A percentile compares a stretch with the other conserved stretches of the same genome.
Evolutionary conservation across 169 alveolate species (phyloP).

Genomic region (Eimeria sp.): DNA sequence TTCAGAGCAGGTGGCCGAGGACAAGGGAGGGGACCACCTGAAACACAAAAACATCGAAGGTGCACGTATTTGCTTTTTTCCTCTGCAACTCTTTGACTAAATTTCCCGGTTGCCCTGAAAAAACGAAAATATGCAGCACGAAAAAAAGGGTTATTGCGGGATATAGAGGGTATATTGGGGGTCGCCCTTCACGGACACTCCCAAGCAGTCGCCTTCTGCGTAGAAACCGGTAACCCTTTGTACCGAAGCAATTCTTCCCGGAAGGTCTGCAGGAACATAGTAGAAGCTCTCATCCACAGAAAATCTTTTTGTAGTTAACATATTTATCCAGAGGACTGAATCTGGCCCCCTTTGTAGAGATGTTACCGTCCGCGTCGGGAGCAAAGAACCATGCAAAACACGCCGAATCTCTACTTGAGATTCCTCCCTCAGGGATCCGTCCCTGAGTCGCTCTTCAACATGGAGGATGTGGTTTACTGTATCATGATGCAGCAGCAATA

Average conservation of each 20-base stretch:
- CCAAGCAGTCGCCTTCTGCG: constrained; percentile 49
- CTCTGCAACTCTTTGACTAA: no score
- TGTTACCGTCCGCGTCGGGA: constrained; percentile 48
- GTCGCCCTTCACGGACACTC: constrained; percentile 48
- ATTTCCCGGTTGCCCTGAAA: no score
- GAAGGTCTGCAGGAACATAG: constrained; percentile 68
- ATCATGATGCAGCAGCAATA: constrained; percentile 65
- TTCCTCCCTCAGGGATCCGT: constrained; percentile 47
- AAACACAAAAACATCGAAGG: background rate
- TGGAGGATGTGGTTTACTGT: constrained; percentile 63
- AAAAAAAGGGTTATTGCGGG: background rate
- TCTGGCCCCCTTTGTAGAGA: constrained; percentile 55
- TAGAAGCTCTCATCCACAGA: constrained; percentile 51
- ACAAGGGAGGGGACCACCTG: constrained; percentile 66
- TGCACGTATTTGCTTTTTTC: background rate
- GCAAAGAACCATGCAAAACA: constrained; percentile 56
- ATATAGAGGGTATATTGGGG: no score
- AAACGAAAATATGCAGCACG: background rate
- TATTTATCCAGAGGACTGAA: constrained; percentile 46
- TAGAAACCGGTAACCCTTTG: constrained; percentile 70
- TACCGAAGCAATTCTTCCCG: constrained; percentile 54
- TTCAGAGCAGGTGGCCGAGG: constrained; percentile 60
- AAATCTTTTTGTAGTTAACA: constrained; percentile 40
- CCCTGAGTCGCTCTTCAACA: constrained; percentile 59
- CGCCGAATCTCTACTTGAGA: constrained; percentile 62